These are phyloP conservation scores for Starmerella floricola DNA, from an alignment of 805 yeast species.

Conservation along the genomic window DNA sequence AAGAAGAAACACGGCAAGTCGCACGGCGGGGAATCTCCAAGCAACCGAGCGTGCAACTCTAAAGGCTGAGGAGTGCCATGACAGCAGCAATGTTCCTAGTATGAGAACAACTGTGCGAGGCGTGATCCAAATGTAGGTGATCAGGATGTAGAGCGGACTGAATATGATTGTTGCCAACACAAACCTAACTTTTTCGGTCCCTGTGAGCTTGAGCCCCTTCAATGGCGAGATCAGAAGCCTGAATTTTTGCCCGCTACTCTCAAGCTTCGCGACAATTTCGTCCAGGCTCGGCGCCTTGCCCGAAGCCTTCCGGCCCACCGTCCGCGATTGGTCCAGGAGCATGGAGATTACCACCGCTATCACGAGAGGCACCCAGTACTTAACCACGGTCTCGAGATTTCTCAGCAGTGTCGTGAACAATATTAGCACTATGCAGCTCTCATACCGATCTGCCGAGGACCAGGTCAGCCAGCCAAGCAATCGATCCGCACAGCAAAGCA, in stretches of 20 bases:
- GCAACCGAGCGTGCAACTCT: conserved; percentile 69
- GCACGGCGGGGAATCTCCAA: conserved; percentile 68
- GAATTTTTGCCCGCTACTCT: conserved; percentile 60
- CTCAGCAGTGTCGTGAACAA: conserved; percentile 46
- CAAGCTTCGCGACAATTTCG: conserved; percentile 65
- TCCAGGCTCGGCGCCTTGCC: conserved; percentile 74
- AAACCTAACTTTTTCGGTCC: conserved; percentile 67
- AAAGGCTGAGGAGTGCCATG: conserved; percentile 80
- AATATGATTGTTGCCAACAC: conserved; percentile 72
- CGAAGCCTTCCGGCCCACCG: conserved; percentile 42
- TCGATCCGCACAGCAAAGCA: conserved; percentile 59
- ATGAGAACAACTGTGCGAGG: conserved; percentile 56
- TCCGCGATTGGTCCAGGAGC: conserved; percentile 30
- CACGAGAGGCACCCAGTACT: conserved; percentile 51
- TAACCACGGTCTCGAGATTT: conserved; percentile 67
- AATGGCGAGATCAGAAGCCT: conserved; percentile 74
- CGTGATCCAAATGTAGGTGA: conserved; percentile 53
- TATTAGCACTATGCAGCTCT: conserved; percentile 50
- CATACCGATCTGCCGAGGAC: conserved; percentile 79
- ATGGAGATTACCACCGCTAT: conserved; percentile 37
- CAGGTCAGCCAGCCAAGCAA: conserved; percentile 67
- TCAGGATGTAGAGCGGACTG: conserved; percentile 70
- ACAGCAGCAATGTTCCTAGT: conserved; percentile 48
- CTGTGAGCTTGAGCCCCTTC: conserved; percentile 52
- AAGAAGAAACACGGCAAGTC: conserved; percentile 62